These are phyloP conservation scores for Asterella californica DNA, from an alignment of 225 moss, liverwort and hornwort genomes.

Conservation along the genomic window DNA sequence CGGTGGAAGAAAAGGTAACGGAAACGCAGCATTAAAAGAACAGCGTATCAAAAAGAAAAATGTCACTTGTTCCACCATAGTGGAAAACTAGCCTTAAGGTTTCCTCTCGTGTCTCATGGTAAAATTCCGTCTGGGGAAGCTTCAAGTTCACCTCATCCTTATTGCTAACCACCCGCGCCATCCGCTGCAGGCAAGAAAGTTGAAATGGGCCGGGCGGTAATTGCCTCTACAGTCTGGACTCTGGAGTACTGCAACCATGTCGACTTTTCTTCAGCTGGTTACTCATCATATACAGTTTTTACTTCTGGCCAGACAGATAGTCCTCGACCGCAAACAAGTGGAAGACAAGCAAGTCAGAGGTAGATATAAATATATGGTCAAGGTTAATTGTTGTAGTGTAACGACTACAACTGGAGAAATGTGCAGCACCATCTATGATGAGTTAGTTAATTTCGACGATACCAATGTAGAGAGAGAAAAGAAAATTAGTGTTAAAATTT, in stretches of 20 bases:
- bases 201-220: not conserved
- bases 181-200: constrained; percentile 5
- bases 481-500: not conserved
- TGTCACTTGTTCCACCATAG: no score
- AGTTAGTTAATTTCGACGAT: not conserved
- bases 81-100: no score
- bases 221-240: not conserved
- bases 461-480: not conserved
- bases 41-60: no score
- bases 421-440: not conserved
- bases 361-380: not conserved
- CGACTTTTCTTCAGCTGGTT: no score
- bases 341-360: not conserved
- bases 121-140: not conserved
- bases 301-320: not conserved
- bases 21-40: no score
- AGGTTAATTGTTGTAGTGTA: not conserved
- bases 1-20: no score
- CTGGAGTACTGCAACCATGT: not conserved
- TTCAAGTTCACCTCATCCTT: no score
- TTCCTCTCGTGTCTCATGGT: not conserved
- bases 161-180: constrained; percentile 1
- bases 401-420: not conserved
- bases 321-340: no score
- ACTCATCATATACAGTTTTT: not conserved